A percentile compares a stretch with the other conserved stretches of the same genome.
Conservation (phyloP, 768 basidiomycete species). For the Boletus rex-veris region DNA sequence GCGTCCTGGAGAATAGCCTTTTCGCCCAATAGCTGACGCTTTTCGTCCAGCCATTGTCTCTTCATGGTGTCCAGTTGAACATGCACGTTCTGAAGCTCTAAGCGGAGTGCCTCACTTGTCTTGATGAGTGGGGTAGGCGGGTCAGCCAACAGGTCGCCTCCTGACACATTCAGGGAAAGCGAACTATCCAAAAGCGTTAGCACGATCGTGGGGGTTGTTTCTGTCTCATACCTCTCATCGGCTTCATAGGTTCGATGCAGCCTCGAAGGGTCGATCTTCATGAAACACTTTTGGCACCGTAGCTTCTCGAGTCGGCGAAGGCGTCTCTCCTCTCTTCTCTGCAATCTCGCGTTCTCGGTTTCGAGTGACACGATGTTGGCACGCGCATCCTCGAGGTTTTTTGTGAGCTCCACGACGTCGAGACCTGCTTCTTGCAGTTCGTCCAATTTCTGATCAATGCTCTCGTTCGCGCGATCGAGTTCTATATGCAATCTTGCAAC, state of each 20-base stretch:
- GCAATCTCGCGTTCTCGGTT: slow-evolving; percentile 63
- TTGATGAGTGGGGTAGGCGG: slow-evolving; percentile 68
- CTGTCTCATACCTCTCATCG: slow-evolving; percentile 57
- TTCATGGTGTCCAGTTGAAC: slow-evolving; percentile 60
- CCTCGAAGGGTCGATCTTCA: slow-evolving; percentile 53
- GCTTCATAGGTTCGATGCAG: slow-evolving; percentile 38
- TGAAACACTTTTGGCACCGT: slow-evolving; percentile 67
- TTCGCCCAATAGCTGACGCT: slow-evolving; percentile 59
- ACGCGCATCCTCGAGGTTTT: slow-evolving; percentile 70
- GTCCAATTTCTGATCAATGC: slow-evolving; percentile 86
- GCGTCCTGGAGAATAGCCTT: slow-evolving; percentile 71
- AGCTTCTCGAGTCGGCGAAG: slow-evolving; percentile 54
- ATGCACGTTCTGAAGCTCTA: slow-evolving; percentile 60
- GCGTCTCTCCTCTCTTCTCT: slow-evolving; percentile 68
- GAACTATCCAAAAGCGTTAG: slow-evolving; percentile 38
- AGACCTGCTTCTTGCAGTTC: slow-evolving; percentile 78
- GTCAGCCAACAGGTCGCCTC: slow-evolving; percentile 45
- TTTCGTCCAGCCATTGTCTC: slow-evolving; percentile 69
- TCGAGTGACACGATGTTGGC: slow-evolving; percentile 53
- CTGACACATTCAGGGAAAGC: slow-evolving; percentile 43
- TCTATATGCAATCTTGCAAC: slow-evolving; percentile 71
- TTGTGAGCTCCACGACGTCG: slow-evolving; percentile 66
- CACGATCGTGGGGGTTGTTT: not conserved
- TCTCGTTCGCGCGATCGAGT: slow-evolving; percentile 76
- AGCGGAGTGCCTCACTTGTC: slow-evolving; percentile 60